Conservation (phyloP, 2,329 filamentous ascomycete species). For the Diaporthe helianthi region DNA sequence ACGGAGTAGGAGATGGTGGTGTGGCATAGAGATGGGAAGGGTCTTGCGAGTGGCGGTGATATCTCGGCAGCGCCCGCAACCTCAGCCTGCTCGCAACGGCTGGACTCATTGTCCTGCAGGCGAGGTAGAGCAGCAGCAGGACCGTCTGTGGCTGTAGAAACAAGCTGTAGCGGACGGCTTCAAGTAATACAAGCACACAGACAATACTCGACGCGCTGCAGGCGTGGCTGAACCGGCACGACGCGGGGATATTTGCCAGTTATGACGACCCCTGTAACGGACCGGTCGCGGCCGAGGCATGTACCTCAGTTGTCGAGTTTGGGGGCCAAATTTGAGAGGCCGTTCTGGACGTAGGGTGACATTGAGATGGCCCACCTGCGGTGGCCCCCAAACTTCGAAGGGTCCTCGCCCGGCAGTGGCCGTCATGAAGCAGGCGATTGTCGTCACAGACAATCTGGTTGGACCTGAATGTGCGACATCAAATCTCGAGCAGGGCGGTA, state of each 20-base stretch:
- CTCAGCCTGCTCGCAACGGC: slow-evolving; percentile 3
- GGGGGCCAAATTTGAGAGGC: not conserved
- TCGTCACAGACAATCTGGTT: not conserved
- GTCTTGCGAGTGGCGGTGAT: slow-evolving; percentile 1
- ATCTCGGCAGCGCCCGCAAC: slow-evolving; percentile 14
- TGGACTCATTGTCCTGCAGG: not conserved
- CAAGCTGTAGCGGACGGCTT: not conserved
- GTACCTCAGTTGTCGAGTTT: not conserved
- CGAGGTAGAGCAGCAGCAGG: not conserved
- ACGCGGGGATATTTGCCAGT: slow-evolving; percentile 8
- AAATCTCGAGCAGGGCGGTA: not conserved
- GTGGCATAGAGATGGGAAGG: too few species aligned
- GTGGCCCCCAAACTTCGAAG: not conserved
- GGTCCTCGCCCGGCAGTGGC: not conserved
- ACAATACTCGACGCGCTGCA: not conserved
- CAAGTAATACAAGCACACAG: not conserved
- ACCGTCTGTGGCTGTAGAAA: slow-evolving; percentile 5
- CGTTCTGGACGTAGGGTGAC: slow-evolving; percentile 13
- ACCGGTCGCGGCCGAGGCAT: slow-evolving; percentile 5
- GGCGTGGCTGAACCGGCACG: not conserved
- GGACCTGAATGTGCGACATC: not conserved
- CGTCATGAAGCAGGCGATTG: not conserved
- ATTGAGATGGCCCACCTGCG: slow-evolving; percentile 2
- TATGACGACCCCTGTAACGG: slow-evolving; percentile 3
- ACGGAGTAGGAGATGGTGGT: not conserved